Percentiles rank a stretch among this genome's conserved stretches.
phyloP scores from a whole-genome alignment of 495 filamentous ascomycete genomes.

The Trichoderma virens region DNA sequence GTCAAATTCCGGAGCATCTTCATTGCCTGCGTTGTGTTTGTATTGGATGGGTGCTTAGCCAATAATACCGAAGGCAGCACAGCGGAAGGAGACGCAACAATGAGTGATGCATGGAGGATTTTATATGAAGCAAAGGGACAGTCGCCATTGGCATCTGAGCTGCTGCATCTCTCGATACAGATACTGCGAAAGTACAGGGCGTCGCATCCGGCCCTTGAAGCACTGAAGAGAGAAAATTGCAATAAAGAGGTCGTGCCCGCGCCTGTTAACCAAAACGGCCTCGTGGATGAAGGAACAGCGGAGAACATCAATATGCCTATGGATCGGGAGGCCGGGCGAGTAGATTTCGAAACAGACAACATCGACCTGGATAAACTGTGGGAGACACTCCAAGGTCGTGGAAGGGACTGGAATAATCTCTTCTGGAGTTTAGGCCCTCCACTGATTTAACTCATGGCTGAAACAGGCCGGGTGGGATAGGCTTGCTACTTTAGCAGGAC shows the following conservation, averaged over 20 bases:
- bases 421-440: background rate
- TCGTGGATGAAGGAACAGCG: background rate
- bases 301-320: background rate
- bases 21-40: conserved; percentile 37
- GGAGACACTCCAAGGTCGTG: background rate
- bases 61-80: conserved; percentile 17
- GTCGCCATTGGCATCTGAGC: conserved; percentile 24
- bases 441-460: background rate
- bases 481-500: too few species aligned
- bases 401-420: background rate
- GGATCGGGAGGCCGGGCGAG: background rate
- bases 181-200: conserved; percentile 26
- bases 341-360: background rate
- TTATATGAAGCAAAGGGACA: conserved; percentile 31
- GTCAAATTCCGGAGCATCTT: conserved; percentile 39
- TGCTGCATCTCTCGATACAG: conserved; percentile 27
- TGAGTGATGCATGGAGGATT: conserved; percentile 37
- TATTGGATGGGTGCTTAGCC: conserved; percentile 41
- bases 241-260: background rate
- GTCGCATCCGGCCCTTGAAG: background rate
- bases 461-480: background rate
- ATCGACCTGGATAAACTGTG: background rate
- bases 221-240: background rate
- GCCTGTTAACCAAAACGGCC: background rate
- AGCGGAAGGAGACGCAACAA: conserved; percentile 32